These are phyloP conservation scores for Cladophialophora psammophila DNA, from an alignment of 2,329 filamentous ascomycete species.

Conservation along the genomic window DNA sequence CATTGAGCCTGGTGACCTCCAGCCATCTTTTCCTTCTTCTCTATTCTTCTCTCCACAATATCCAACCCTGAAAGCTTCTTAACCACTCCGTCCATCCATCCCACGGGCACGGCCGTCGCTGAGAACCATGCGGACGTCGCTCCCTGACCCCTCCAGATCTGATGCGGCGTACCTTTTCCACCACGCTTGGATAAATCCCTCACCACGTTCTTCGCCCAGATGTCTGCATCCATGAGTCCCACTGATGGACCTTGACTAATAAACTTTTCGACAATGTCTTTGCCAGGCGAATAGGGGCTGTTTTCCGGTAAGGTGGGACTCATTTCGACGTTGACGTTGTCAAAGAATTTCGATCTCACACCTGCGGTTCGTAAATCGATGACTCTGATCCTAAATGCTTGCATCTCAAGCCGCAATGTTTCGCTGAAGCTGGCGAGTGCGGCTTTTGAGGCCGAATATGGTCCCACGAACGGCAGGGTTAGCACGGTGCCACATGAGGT, in stretches of 20 bases:
- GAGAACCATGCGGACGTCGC: slow-evolving; percentile 19
- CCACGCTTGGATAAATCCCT: slow-evolving; percentile 60
- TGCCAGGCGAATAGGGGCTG: slow-evolving; percentile 61
- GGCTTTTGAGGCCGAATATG: slow-evolving; percentile 57
- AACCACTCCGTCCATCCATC: slow-evolving; percentile 14
- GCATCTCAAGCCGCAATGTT: slow-evolving; percentile 50
- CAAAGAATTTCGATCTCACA: slow-evolving; percentile 50
- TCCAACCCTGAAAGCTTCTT: slow-evolving; percentile 26
- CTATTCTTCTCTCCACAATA: slow-evolving; percentile 13
- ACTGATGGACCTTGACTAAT: slow-evolving; percentile 6
- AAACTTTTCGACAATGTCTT: slow-evolving; percentile 46
- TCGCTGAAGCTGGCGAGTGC: slow-evolving; percentile 65
- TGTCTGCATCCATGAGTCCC: slow-evolving; percentile 46
- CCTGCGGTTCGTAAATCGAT: slow-evolving; percentile 41
- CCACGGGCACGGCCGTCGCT: slow-evolving; percentile 9
- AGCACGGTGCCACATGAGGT: slow-evolving; percentile 36
- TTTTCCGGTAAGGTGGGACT: slow-evolving; percentile 56
- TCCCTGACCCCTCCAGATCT: slow-evolving; percentile 29
- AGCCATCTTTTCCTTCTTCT: neutral
- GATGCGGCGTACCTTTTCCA: slow-evolving; percentile 21
- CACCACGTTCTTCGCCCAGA: slow-evolving; percentile 64
- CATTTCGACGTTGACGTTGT: slow-evolving; percentile 33
- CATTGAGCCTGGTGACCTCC: neutral
- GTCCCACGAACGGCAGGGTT: slow-evolving; percentile 44
- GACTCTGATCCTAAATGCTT: slow-evolving; percentile 44